These are phyloP conservation scores for Ogataea trehalophila DNA, from an alignment of 805 yeast species.

Conservation along the genomic window DNA sequence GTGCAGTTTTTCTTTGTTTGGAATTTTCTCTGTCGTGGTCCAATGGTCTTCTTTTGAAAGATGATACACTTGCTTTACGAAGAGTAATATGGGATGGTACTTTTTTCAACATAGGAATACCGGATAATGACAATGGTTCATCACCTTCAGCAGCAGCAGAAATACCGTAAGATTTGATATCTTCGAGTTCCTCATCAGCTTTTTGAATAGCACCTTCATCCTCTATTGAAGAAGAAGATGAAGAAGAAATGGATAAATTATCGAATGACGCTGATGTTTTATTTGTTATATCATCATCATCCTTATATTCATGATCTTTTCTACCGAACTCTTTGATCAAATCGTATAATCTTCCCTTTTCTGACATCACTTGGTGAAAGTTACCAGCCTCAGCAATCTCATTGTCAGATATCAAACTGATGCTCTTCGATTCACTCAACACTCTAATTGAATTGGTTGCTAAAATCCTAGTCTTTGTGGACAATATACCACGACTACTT, in stretches of 20 bases:
- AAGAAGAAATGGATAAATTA: neutral
- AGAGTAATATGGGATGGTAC: constrained; percentile 25
- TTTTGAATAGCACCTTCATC: constrained; percentile 5
- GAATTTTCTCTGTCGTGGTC: constrained; percentile 19
- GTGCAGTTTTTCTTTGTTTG: constrained; percentile 35
- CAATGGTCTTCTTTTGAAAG: constrained; percentile 42
- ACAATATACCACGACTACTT: constrained; percentile 41
- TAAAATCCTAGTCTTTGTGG: constrained; percentile 48
- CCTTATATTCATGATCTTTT: constrained; percentile 6
- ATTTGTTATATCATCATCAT: neutral
- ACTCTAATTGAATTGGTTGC: constrained; percentile 57
- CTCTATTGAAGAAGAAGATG: constrained; percentile 1
- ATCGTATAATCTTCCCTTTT: constrained; percentile 27
- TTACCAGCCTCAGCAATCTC: constrained; percentile 53
- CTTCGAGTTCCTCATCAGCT: constrained; percentile 7
- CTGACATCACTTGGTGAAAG: constrained; percentile 34
- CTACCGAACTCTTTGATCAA: constrained; percentile 37
- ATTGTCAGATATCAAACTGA: constrained; percentile 53
- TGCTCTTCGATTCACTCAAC: constrained; percentile 52
- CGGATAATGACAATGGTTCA: constrained; percentile 10
- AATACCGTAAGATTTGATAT: constrained; percentile 10
- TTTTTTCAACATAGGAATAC: constrained; percentile 9
- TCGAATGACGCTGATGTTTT: neutral
- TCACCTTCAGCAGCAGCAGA: constrained; percentile 15
- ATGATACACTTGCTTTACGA: constrained; percentile 62